Evolutionary conservation across 768 basidiomycete species (phyloP).

Genomic region (Boletus edulis): DNA sequence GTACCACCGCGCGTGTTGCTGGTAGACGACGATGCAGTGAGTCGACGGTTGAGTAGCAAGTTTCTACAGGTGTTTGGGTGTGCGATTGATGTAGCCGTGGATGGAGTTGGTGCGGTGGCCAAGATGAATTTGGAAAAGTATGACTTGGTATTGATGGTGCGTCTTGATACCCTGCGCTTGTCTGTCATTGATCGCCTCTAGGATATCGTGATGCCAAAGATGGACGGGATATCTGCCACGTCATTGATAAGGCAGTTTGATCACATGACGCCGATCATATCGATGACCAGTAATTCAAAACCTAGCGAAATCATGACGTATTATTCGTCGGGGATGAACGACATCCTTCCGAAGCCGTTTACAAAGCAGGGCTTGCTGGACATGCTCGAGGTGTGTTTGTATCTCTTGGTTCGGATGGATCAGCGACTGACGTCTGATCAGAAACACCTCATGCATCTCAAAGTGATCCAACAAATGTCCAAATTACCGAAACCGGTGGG

Average conservation of each 20-base stretch:
- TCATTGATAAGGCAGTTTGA: constrained; percentile 94
- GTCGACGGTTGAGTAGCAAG: constrained; percentile 83
- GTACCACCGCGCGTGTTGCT: constrained; percentile 88
- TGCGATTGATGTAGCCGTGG: constrained; percentile 90
- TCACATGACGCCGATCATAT: constrained; percentile 93
- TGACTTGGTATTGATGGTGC: constrained; percentile 91
- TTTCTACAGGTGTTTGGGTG: constrained; percentile 96
- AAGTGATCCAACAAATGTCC: constrained; percentile 78
- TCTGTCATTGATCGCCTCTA: constrained; percentile 24
- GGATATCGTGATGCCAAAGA: constrained; percentile 95
- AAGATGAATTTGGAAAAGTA: constrained; percentile 98
- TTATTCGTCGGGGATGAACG: constrained; percentile 79
- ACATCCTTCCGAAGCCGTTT: constrained; percentile 95
- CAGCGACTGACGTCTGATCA: constrained; percentile 21
- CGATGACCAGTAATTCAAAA: constrained; percentile 95
- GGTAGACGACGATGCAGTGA: constrained; percentile 95
- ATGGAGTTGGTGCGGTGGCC: constrained; percentile 87
- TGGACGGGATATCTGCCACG: constrained; percentile 88
- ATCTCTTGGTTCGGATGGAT: neutral
- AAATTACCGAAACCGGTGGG: constrained; percentile 58
- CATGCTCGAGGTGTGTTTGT: constrained; percentile 75
- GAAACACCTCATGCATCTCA: constrained; percentile 89
- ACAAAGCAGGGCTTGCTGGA: constrained; percentile 88
- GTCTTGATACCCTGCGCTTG: constrained; percentile 21
- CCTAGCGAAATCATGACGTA: constrained; percentile 91